These are phyloP conservation scores for Pyrenochaeta sp. DNA, from an alignment of 2,329 filamentous ascomycete genomes.

Conservation along the genomic window DNA sequence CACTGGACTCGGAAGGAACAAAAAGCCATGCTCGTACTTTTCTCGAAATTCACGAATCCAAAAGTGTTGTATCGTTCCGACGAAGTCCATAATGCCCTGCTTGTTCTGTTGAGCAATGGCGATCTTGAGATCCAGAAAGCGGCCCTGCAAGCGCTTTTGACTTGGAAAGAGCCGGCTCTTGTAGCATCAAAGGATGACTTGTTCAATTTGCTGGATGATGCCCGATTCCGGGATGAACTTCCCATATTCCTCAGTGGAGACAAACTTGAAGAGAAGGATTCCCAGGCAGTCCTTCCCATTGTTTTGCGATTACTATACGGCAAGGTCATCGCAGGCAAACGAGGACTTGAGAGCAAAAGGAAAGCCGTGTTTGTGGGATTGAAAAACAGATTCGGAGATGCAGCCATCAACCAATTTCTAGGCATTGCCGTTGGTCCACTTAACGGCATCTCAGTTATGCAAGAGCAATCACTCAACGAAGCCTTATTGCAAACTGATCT, in stretches of 20 bases:
- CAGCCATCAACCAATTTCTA: slow-evolving; percentile 82
- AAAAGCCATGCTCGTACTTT: slow-evolving; percentile 80
- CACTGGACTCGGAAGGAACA: slow-evolving; percentile 81
- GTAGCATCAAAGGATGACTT: slow-evolving; percentile 84
- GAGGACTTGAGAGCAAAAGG: slow-evolving; percentile 81
- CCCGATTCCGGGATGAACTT: slow-evolving; percentile 92
- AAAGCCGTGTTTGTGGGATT: slow-evolving; percentile 77
- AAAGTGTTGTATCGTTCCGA: slow-evolving; percentile 79
- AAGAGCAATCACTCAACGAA: slow-evolving; percentile 58
- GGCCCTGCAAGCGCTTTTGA: slow-evolving; percentile 81
- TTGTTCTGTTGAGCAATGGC: slow-evolving; percentile 82
- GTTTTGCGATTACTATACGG: slow-evolving; percentile 89
- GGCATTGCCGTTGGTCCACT: slow-evolving; percentile 80
- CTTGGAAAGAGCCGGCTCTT: slow-evolving; percentile 85
- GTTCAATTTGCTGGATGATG: slow-evolving; percentile 86
- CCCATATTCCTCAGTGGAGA: slow-evolving; percentile 78
- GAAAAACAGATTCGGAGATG: slow-evolving; percentile 71
- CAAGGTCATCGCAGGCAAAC: slow-evolving; percentile 81
- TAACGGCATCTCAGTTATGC: slow-evolving; percentile 65
- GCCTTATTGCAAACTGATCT: slow-evolving; percentile 57
- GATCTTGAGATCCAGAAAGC: slow-evolving; percentile 89
- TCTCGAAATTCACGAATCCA: slow-evolving; percentile 86
- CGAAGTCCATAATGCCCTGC: slow-evolving; percentile 77
- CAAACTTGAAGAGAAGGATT: slow-evolving; percentile 76
- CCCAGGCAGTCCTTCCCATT: slow-evolving; percentile 79